These are phyloP conservation scores for Globisporangium spinosum DNA, from an alignment of 352 stramenopile genomes.

Conservation along the genomic window DNA sequence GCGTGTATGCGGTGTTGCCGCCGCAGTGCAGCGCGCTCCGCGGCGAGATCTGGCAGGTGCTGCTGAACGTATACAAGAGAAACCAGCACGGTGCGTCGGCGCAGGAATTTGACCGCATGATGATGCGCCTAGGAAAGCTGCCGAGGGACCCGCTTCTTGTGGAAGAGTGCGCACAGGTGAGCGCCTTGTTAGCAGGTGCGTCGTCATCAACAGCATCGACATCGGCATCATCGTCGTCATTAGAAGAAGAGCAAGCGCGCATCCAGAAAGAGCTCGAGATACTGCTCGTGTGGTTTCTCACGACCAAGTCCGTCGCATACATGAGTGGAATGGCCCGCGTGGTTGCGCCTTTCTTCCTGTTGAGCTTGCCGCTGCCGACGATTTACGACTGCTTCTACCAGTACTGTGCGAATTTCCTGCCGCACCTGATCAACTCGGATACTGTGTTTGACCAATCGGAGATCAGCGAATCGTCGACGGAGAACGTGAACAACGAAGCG, in stretches of 20 bases:
- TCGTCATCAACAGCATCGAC: neutral
- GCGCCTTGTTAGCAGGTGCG: slow-evolving; percentile 27
- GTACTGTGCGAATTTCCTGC: slow-evolving; percentile 70
- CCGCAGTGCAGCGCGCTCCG: slow-evolving; percentile 46
- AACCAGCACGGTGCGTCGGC: slow-evolving; percentile 67
- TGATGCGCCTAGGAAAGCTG: slow-evolving; percentile 56
- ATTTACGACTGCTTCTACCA: slow-evolving; percentile 88
- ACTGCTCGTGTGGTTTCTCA: slow-evolving; percentile 76
- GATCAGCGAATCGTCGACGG: slow-evolving; percentile 23
- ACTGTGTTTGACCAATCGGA: slow-evolving; percentile 29
- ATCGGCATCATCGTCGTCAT: neutral
- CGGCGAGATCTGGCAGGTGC: slow-evolving; percentile 77
- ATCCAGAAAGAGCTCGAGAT: slow-evolving; percentile 69
- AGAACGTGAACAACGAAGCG: neutral
- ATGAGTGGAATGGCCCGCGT: slow-evolving; percentile 69
- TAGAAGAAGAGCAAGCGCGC: slow-evolving; percentile 21
- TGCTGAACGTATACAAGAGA: slow-evolving; percentile 78
- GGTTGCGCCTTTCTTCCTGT: slow-evolving; percentile 67
- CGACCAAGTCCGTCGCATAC: slow-evolving; percentile 77
- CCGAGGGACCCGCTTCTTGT: slow-evolving; percentile 57
- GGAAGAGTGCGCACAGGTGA: slow-evolving; percentile 51
- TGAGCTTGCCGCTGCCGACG: slow-evolving; percentile 65
- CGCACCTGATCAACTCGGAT: slow-evolving; percentile 61
- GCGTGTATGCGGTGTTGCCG: slow-evolving; percentile 45
- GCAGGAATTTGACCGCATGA: slow-evolving; percentile 74